Base-by-base conservation (phyloP, 176 grass and related monocot genomes). In the Oryza punctata region DNA sequence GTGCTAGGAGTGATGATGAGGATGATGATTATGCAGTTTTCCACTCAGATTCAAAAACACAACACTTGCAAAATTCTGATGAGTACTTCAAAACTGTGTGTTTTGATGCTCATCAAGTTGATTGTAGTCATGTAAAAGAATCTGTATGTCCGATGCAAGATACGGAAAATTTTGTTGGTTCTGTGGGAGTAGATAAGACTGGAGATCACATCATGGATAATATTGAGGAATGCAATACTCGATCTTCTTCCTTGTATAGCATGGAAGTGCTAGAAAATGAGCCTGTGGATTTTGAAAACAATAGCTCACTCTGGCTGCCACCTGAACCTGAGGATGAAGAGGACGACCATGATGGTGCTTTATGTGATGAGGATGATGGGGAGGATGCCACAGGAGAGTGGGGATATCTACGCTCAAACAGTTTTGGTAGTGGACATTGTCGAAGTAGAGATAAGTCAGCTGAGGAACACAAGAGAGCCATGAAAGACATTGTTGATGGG, bases 391-490 rank as follows among this genome's bases (percentile, higher is more conserved):
- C 89, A 33, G 93, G 93, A 75, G 93, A 99, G 78, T 99, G 96
- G 96, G 88, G 85, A 64, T 95, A 96, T 82, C 35, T 90, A 40
- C 91, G 93, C 29, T 88, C 90, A 88, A 99, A 87, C 80, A 96
- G 91, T 79, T 95, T 96, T 87, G 89, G 93, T 16, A 94, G 72
- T 64, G 89, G 91, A 37, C 88, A 95, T 47, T 91, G 87, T 82
- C 85, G 89, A 67, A 90, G 85, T 91, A 94, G 93, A 87, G 96
- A 96, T 75, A 88, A 89, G 70, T 94, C 93, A 35, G 86, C 87
- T 46, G 93, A 99, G 80, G 96, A 99, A 82, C 93, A 99, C 84
- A 96, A 95, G 89, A 96, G 88, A 81, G 96, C 86, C 65, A 96
- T 99, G 91, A 99, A 96, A 85, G 89, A 84, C 38, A 91, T 99